A percentile compares a stretch with the other conserved stretches of the same genome.
phyloP scores from a whole-genome alignment of 768 basidiomycete species.

The Pleurotus citrinopileatus region DNA sequence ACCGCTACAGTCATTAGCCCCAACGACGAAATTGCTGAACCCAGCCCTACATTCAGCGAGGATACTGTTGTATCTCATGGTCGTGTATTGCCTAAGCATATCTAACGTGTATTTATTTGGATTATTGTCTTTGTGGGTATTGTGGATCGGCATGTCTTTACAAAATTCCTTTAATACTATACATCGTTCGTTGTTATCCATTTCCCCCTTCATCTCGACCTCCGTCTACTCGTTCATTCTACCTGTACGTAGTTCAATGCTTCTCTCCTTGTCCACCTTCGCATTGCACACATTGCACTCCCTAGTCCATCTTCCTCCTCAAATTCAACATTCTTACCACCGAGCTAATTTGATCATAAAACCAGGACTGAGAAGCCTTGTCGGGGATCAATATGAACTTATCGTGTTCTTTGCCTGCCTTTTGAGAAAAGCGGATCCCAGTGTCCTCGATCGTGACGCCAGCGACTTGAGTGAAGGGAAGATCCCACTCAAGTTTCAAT shows the following conservation, averaged over 20 bases:
- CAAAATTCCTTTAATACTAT: neutral
- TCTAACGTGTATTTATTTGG: conserved; percentile 8
- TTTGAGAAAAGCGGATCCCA: conserved; percentile 86
- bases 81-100: conserved; percentile 10
- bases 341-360: conserved; percentile 71
- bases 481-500: conserved; percentile 87
- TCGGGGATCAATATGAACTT: conserved; percentile 77
- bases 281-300: conserved; percentile 13
- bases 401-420: conserved; percentile 70
- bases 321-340: conserved; percentile 79
- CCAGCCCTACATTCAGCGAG: conserved; percentile 37
- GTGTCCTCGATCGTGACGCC: conserved; percentile 88
- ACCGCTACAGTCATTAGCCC: conserved; percentile 41
- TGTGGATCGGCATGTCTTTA: conserved; percentile 10
- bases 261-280: neutral
- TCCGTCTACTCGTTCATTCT: conserved; percentile 1
- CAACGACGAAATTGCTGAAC: conserved; percentile 23
- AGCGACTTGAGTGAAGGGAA: conserved; percentile 83
- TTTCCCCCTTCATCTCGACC: neutral
- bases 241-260: neutral
- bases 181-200: neutral
- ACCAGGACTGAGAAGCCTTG: conserved; percentile 74
- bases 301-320: conserved; percentile 63
- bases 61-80: conserved; percentile 28
- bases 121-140: neutral